Evolutionary conservation across 805 yeast genomes (phyloP).

Genomic region (Candida railenensis): DNA sequence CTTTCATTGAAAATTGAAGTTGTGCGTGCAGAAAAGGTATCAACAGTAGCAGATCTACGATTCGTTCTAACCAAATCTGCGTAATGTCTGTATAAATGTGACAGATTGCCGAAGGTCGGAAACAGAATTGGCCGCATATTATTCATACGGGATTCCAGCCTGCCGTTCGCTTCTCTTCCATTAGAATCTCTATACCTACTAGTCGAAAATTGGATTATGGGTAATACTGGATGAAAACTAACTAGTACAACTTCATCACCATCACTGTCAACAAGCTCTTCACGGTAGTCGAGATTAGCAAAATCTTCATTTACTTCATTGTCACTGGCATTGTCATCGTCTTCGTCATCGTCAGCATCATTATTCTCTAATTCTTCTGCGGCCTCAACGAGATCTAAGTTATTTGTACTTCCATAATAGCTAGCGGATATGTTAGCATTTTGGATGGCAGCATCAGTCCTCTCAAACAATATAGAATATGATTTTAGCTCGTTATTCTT

Average conservation of each 20-base stretch:
- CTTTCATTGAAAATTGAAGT: slow-evolving; percentile 1
- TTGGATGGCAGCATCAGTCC: background rate
- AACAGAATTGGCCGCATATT: too few species aligned
- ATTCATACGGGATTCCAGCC: too few species aligned
- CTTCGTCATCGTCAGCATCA: background rate
- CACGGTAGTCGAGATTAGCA: background rate
- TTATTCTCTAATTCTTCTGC: background rate
- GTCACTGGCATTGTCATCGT: background rate
- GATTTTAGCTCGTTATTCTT: slow-evolving; percentile 25
- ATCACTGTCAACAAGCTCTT: slow-evolving; percentile 1
- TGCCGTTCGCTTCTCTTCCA: background rate
- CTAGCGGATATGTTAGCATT: background rate
- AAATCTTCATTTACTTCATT: background rate
- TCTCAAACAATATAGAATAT: slow-evolving; percentile 19
- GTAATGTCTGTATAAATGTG: background rate
- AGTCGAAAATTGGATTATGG: background rate
- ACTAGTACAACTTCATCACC: slow-evolving; percentile 2
- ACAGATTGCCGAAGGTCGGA: background rate
- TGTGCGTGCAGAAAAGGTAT: background rate
- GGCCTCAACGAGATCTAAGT: background rate
- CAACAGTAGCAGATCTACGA: background rate
- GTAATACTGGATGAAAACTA: slow-evolving; percentile 3
- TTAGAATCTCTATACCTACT: background rate
- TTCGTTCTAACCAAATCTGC: background rate
- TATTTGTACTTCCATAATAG: background rate